phyloP scores from a whole-genome alignment of 75 land plant species.

The Larix kaempferi region DNA sequence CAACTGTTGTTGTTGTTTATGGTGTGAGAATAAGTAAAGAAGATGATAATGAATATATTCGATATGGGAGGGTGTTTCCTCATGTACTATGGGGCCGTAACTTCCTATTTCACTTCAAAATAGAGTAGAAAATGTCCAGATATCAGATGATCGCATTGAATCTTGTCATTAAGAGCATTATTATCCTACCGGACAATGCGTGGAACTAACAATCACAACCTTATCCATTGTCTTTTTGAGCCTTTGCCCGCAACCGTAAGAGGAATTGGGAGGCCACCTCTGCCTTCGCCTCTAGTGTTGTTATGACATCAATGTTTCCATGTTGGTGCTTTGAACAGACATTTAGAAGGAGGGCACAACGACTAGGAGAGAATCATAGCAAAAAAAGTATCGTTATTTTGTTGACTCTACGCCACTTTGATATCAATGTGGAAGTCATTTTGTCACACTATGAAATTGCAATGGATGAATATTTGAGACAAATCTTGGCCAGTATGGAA shows the following conservation, averaged over 20 bases:
- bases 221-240: not conserved
- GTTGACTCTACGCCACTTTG: not conserved
- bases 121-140: slow-evolving; percentile 80
- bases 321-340: not conserved
- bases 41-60: slow-evolving; percentile 5
- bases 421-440: not conserved
- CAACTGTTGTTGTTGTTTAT: not conserved
- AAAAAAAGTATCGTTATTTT: not conserved
- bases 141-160: slow-evolving; percentile 93
- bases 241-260: not conserved
- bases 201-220: not conserved
- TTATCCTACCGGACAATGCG: not conserved
- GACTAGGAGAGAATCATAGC: not conserved
- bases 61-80: slow-evolving; percentile 7
- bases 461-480: too few species aligned
- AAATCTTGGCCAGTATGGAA: too few species aligned
- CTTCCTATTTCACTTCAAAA: slow-evolving; percentile 30
- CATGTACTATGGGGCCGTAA: not conserved
- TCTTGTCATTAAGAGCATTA: slow-evolving; percentile 25
- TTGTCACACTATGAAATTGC: not conserved
- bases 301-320: not conserved
- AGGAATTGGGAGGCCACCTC: not conserved
- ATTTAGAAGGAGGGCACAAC: not conserved
- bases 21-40: too few species aligned
- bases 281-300: not conserved